Evolutionary conservation across 2,329 filamentous ascomycete genomes (phyloP).

Genomic region (Tricladium varicosporioides): DNA sequence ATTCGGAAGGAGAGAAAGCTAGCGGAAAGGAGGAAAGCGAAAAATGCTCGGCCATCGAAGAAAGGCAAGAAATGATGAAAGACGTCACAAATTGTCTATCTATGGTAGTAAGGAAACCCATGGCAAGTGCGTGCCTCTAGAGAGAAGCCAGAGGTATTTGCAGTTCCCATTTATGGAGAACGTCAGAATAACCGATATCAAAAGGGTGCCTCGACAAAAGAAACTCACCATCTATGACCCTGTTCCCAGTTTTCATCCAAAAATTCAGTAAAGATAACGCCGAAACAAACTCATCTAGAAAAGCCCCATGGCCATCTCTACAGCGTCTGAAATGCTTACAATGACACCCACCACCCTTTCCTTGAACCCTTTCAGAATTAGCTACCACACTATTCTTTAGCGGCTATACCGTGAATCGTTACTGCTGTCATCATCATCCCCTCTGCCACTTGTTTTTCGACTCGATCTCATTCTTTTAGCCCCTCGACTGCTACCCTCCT

Average conservation of each 20-base stretch:
- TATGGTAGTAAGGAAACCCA: background rate
- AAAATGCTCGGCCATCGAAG: slow-evolving; percentile 80
- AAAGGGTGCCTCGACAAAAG: no score
- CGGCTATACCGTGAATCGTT: background rate
- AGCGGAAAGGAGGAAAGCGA: slow-evolving; percentile 74
- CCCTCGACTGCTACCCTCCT: background rate
- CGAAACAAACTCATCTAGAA: no score
- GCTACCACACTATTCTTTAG: no score
- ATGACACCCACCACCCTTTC: no score
- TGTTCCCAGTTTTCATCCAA: no score
- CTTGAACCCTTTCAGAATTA: no score
- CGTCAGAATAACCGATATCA: background rate
- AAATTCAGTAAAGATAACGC: no score
- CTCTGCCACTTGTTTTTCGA: background rate
- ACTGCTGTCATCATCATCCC: background rate
- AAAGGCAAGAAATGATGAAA: slow-evolving; percentile 42
- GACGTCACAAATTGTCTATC: background rate
- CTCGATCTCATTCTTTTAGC: background rate
- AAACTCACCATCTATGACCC: no score
- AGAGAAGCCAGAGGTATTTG: background rate
- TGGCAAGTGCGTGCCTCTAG: background rate
- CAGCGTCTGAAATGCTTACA: no score
- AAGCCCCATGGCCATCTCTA: no score
- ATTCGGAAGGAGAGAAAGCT: slow-evolving; percentile 79
- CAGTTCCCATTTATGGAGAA: background rate